phyloP scores from a whole-genome alignment of 1,284 basidiomycete genomes.

The Blastosporella zonata region DNA sequence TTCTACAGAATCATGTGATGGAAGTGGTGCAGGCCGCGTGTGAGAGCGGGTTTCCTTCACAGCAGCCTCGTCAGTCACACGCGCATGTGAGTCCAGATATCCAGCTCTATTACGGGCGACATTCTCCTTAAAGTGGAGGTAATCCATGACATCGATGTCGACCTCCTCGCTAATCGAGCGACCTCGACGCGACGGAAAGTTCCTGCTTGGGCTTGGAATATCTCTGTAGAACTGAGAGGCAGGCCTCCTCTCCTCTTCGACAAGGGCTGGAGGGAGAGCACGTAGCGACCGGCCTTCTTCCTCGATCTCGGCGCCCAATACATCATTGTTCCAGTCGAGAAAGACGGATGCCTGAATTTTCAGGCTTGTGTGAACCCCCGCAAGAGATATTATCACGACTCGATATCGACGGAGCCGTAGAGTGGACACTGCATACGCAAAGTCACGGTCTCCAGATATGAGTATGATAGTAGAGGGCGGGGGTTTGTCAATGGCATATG shows the following conservation, averaged over 20 bases:
- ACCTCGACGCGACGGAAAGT: background rate
- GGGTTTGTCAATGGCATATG: constrained; percentile 55
- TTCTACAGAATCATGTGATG: constrained; percentile 1
- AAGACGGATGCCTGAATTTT: constrained; percentile 52
- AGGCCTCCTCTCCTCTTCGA: background rate
- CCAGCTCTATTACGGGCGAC: background rate
- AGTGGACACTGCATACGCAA: constrained; percentile 53
- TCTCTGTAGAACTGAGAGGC: background rate
- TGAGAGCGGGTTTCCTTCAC: background rate
- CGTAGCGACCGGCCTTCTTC: constrained; percentile 5
- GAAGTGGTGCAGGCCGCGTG: background rate
- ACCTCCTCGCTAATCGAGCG: constrained; percentile 2
- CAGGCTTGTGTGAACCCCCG: constrained; percentile 42
- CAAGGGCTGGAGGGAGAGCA: background rate
- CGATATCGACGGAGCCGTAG: constrained; percentile 49
- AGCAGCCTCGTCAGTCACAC: background rate
- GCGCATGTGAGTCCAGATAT: background rate
- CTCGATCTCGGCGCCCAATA: constrained; percentile 13
- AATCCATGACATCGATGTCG: constrained; percentile 18
- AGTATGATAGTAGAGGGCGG: constrained; percentile 49
- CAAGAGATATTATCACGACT: constrained; percentile 48
- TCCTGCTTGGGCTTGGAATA: background rate
- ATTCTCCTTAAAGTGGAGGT: constrained; percentile 5
- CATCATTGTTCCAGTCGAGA: constrained; percentile 49
- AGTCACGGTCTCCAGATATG: constrained; percentile 58